Evolutionary conservation across 345 rosid genomes (phyloP), one percentile per base, ranked within the genome.

Genomic region (Turnera subulata): DNA sequence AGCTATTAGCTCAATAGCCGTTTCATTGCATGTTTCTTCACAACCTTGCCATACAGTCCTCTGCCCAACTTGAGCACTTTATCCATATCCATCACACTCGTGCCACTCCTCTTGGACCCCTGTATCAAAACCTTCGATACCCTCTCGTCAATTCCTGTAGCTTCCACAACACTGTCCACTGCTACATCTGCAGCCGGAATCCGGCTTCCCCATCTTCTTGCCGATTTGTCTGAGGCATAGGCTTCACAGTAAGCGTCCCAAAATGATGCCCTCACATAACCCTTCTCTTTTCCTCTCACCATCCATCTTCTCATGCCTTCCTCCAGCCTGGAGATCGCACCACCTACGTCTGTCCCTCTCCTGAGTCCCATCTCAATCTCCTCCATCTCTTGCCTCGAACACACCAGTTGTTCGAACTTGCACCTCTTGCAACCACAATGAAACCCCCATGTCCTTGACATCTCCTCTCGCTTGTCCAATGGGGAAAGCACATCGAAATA

Each of bases 361-460:
- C 79, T 89, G 21, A 86, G 32, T 21, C 84, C 78, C 42, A 72
- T 64, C 64, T 81, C 84, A 1, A 80, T 42, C 59, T 88, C 94
- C 38, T 71, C 62, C 45, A 84, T 48, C 49, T 84, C 86, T 53
- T 82, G 80, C 64, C 80, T 83, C 0, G 58, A 55, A 48, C 52
- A 57, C 45, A 79, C 22, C 42, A 46, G 50, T 50, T 78, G 84
- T 77, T 92, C 98, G 26, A 72, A 62, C 71, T 68, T 73, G 73
- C 96, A 92, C 61, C 96, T 78, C 67, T 50, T 70, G 68, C 98
- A 92, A 17, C 44, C 50, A 35, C 95, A 92, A 15, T 51, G 22
- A 59, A 92, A 89, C 4, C 95, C 95, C 98, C 96, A 89, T 6
- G 81, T 47, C 26, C 57, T 54, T 6, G 90, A 80, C 89, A 75